A percentile compares a stretch with the other conserved stretches of the same genome.
Conservation (phyloP, 495 filamentous ascomycete genomes). For the Hyaloscypha variabilis region DNA sequence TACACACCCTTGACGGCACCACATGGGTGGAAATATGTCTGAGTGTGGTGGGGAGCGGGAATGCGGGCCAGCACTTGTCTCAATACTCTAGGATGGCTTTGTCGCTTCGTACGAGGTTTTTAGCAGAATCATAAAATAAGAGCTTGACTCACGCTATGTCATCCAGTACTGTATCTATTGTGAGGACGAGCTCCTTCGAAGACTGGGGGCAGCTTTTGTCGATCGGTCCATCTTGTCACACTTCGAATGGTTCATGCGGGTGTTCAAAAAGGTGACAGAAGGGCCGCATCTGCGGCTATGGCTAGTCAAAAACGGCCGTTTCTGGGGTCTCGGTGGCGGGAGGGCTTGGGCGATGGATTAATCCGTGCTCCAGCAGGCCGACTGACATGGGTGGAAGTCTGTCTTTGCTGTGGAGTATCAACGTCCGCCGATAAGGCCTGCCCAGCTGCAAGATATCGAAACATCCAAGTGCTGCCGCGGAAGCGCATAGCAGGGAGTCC, state of each 20-base stretch:
- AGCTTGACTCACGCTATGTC: slow-evolving; percentile 3
- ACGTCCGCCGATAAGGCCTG: slow-evolving; percentile 4
- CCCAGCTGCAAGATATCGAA: slow-evolving; percentile 6
- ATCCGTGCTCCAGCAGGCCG: not conserved
- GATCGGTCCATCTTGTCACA: slow-evolving; percentile 10
- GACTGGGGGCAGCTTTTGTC: not conserved
- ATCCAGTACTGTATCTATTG: not conserved
- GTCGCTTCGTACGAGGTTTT: slow-evolving; percentile 1
- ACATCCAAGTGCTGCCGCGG: slow-evolving; percentile 9
- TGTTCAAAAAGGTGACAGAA: slow-evolving; percentile 8
- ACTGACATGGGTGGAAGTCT: not conserved
- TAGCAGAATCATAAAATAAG: not conserved
- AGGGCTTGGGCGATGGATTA: not conserved
- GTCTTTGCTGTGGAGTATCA: not conserved
- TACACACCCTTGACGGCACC: slow-evolving; percentile 8
- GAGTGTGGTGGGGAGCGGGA: not conserved
- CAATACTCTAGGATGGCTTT: not conserved
- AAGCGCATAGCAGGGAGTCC: slow-evolving; percentile 10
- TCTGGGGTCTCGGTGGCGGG: not conserved
- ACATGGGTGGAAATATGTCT: slow-evolving; percentile 3
- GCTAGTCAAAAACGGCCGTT: not conserved
- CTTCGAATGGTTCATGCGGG: slow-evolving; percentile 7
- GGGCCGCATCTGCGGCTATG: not conserved
- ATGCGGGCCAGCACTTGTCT: not conserved
- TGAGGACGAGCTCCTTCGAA: not conserved